Evolutionary conservation across 305 asterid genomes (phyloP).

Genomic region (Salvia sclarea): DNA sequence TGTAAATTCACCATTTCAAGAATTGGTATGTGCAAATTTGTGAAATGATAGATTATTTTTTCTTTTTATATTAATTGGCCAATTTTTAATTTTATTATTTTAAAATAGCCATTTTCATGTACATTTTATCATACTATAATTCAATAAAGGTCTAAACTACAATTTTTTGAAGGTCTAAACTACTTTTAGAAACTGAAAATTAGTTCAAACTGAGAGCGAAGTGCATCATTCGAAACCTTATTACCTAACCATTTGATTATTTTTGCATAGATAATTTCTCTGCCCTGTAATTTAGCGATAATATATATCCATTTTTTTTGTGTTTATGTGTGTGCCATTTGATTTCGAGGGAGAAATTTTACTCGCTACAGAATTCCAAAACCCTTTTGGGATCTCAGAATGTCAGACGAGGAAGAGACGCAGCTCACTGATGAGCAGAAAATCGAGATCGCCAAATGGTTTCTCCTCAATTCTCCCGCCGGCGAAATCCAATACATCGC

Average conservation of each 20-base stretch:
- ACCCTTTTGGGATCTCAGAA: constrained; percentile 44
- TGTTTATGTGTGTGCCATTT: not conserved
- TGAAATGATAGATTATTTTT: too few species aligned
- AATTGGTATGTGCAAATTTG: too few species aligned
- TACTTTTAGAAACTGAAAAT: too few species aligned
- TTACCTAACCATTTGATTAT: not conserved
- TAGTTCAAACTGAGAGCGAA: not conserved
- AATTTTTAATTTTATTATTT: too few species aligned
- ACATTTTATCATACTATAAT: too few species aligned
- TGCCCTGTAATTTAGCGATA: not conserved
- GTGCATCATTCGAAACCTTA: not conserved
- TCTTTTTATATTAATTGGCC: too few species aligned
- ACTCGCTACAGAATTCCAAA: constrained; percentile 26
- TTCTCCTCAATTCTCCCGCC: constrained; percentile 91
- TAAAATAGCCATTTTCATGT: too few species aligned
- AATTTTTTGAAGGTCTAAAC: not conserved
- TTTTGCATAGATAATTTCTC: not conserved
- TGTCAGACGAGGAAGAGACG: constrained; percentile 72
- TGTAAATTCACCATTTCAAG: too few species aligned
- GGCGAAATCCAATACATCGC: constrained; percentile 95
- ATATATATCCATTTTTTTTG: not conserved
- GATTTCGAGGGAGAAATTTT: constrained; percentile 32
- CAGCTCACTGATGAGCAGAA: constrained; percentile 72
- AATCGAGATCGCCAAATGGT: constrained; percentile 93
- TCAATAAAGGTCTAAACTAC: not conserved